These are phyloP conservation scores for Paraleonurus japonicus DNA, from an alignment of 257 asterid species.

Conservation along the genomic window DNA sequence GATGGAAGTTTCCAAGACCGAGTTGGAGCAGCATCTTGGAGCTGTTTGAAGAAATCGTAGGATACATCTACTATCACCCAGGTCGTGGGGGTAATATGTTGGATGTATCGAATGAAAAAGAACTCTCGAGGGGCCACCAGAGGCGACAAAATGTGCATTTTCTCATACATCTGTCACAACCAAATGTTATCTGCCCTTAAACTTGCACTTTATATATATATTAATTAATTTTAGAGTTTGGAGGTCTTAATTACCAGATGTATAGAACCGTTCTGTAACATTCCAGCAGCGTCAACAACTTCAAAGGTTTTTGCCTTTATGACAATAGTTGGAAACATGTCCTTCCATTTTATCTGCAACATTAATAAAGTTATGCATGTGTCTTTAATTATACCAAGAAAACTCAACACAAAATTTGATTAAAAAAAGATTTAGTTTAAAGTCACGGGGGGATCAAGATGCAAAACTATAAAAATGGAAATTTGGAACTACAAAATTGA, in stretches of 20 bases:
- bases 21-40: slow-evolving; percentile 38
- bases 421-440: too few species aligned
- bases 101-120: slow-evolving; percentile 47
- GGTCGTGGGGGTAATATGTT: slow-evolving; percentile 32
- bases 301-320: slow-evolving; percentile 45
- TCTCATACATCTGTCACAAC: slow-evolving; percentile 56
- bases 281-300: slow-evolving; percentile 36
- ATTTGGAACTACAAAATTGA: too few species aligned
- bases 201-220: not conserved
- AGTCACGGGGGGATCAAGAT: too few species aligned
- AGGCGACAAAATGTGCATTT: slow-evolving; percentile 68
- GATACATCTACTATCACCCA: slow-evolving; percentile 70
- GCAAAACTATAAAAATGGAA: too few species aligned
- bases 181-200: not conserved
- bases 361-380: not conserved
- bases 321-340: slow-evolving; percentile 56
- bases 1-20: slow-evolving; percentile 69
- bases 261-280: slow-evolving; percentile 39
- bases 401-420: not conserved
- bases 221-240: too few species aligned
- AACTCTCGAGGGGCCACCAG: slow-evolving; percentile 72
- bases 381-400: not conserved
- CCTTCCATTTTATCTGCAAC: slow-evolving; percentile 58
- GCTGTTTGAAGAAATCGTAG: slow-evolving; percentile 41
- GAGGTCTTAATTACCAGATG: slow-evolving; percentile 41